These are phyloP conservation scores for Puccinia sorghi DNA, from an alignment of 1,284 basidiomycete species.

Conservation along the genomic window DNA sequence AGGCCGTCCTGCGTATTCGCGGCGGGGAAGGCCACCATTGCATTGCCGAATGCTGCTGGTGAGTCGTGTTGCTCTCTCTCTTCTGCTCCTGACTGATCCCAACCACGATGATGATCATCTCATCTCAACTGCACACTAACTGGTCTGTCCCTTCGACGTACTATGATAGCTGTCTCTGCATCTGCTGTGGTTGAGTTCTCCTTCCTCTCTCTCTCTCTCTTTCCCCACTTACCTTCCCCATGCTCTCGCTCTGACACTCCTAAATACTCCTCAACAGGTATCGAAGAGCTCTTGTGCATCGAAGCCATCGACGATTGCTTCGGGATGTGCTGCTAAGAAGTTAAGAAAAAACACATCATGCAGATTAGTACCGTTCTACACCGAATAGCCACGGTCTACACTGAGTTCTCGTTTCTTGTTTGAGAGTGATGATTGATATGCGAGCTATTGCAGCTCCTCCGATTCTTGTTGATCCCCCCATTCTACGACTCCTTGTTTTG, in stretches of 20 bases:
- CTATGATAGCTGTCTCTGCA: slow-evolving; percentile 23
- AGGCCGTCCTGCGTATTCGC: slow-evolving; percentile 15
- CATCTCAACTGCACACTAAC: not conserved
- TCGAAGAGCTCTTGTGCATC: slow-evolving; percentile 40
- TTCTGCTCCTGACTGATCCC: not conserved
- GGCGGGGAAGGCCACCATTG: slow-evolving; percentile 41
- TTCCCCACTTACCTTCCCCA: not conserved
- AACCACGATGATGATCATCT: not conserved
- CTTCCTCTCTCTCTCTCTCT: not conserved
- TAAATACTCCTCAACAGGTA: not conserved
- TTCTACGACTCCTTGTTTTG: too few species aligned
- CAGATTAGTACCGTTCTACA: too few species aligned
- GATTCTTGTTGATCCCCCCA: too few species aligned
- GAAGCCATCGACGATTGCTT: slow-evolving; percentile 37
- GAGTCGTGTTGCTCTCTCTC: not conserved
- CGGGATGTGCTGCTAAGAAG: slow-evolving; percentile 35
- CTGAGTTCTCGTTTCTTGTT: too few species aligned
- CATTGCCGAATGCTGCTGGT: slow-evolving; percentile 45
- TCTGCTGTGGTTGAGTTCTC: slow-evolving; percentile 34
- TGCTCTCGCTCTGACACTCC: too few species aligned
- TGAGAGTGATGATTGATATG: too few species aligned
- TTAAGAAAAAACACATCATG: not conserved
- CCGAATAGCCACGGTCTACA: too few species aligned
- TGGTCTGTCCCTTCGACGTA: not conserved
- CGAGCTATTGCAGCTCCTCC: too few species aligned